Evolutionary conservation across 192 early-diverging fungal genomes (phyloP).

Genomic region (Podila epicladia): DNA sequence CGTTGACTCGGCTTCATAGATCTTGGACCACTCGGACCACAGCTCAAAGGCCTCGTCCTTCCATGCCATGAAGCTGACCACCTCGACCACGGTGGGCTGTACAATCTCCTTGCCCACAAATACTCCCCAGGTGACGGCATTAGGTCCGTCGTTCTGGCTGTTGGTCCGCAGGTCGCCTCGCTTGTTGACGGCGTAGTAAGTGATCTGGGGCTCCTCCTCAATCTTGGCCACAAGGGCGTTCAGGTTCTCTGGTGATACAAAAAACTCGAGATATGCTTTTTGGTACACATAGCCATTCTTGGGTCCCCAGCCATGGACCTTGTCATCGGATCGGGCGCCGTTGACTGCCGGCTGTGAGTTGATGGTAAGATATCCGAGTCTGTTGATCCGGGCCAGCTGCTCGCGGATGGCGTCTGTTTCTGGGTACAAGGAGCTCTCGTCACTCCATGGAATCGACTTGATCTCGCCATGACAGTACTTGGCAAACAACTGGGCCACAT

Average conservation of each 20-base stretch:
- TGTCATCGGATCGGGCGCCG: constrained; percentile 76
- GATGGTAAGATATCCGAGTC: constrained; percentile 84
- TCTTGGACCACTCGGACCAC: constrained; percentile 87
- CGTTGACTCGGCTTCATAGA: constrained; percentile 66
- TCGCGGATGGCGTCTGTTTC: constrained; percentile 72
- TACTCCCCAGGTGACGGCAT: constrained; percentile 98
- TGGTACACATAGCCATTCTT: constrained; percentile 94
- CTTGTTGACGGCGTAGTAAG: constrained; percentile 93
- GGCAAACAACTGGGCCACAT: constrained; percentile 80
- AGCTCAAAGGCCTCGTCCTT: constrained; percentile 97
- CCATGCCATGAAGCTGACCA: constrained; percentile 91
- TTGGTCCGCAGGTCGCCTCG: constrained; percentile 89
- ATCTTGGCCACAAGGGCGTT: constrained; percentile 71
- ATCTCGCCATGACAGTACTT: constrained; percentile 81
- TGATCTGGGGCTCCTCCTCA: constrained; percentile 67
- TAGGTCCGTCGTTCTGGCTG: constrained; percentile 80
- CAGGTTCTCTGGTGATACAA: constrained; percentile 78
- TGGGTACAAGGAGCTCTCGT: constrained; percentile 65
- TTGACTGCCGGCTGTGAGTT: constrained; percentile 95
- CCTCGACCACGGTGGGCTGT: constrained; percentile 96
- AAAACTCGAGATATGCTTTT: constrained; percentile 71
- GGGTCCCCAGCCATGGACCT: constrained; percentile 92
- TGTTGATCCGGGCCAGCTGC: constrained; percentile 75
- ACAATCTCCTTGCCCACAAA: constrained; percentile 97
- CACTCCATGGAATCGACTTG: constrained; percentile 90